Percentiles rank a stretch among this genome's conserved stretches.
Conservation (phyloP, 148 eudicot genomes). For the Arctostaphylos glauca region DNA sequence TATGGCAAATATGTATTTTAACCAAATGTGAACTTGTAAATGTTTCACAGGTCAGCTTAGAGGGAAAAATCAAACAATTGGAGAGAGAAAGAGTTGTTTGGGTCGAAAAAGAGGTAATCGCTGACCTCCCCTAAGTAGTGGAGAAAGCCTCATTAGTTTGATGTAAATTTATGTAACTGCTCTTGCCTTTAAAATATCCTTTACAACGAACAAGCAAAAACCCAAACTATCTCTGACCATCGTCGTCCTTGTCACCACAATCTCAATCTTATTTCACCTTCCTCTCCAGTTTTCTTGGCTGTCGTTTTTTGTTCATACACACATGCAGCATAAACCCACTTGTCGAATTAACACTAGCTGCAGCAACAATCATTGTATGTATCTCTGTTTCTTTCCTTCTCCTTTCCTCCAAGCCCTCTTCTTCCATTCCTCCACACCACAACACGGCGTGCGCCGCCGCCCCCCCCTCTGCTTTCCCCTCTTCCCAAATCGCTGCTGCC, state of each 20-base stretch:
- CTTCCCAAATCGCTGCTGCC: too few species aligned
- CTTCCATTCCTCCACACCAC: too few species aligned
- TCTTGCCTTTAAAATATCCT: background rate
- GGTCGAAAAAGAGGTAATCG: slow-evolving; percentile 57
- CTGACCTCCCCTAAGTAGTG: background rate
- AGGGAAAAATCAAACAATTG: slow-evolving; percentile 48
- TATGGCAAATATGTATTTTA: background rate
- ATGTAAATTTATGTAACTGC: background rate
- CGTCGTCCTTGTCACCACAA: background rate
- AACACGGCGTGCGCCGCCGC: too few species aligned
- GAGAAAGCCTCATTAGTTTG: background rate
- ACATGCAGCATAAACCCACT: background rate
- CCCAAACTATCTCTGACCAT: background rate
- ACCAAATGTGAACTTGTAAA: background rate
- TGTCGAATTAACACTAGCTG: background rate
- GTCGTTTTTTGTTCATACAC: background rate
- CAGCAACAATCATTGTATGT: background rate
- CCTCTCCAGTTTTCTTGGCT: background rate
- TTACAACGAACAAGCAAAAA: background rate
- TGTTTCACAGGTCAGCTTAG: slow-evolving; percentile 29
- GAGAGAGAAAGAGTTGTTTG: slow-evolving; percentile 52
- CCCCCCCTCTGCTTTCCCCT: too few species aligned
- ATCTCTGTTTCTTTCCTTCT: too few species aligned
- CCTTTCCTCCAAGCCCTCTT: too few species aligned
- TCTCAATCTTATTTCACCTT: background rate